Percentiles rank a stretch among this genome's conserved stretches.
Conservation (phyloP, 208 protist species). For the Borovskyia barvae region DNA sequence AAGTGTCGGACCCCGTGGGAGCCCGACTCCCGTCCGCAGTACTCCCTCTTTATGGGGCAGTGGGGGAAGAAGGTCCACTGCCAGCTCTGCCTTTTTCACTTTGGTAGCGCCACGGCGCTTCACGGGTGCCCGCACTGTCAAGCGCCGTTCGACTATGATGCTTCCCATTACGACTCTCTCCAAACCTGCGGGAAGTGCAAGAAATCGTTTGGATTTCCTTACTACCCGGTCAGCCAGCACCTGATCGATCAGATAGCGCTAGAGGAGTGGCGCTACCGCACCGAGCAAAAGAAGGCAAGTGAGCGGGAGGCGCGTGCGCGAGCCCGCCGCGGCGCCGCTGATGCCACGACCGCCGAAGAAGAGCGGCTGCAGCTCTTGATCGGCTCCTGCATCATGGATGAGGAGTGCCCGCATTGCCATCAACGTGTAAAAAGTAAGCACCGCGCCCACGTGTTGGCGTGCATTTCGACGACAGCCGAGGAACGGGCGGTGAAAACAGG, state of each 20-base stretch:
- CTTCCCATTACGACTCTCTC: constrained; percentile 68
- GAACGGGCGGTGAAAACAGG: background rate
- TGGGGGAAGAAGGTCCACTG: constrained; percentile 83
- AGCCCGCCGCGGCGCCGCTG: constrained; percentile 12
- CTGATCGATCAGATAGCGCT: constrained; percentile 60
- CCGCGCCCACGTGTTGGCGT: constrained; percentile 54
- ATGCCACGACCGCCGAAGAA: constrained; percentile 17
- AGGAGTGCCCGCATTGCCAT: constrained; percentile 68
- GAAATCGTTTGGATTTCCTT: constrained; percentile 73
- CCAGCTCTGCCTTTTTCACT: constrained; percentile 79
- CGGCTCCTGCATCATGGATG: constrained; percentile 66
- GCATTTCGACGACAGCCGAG: constrained; percentile 21
- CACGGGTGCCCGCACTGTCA: constrained; percentile 84
- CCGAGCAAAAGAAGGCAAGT: constrained; percentile 29
- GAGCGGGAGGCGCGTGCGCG: constrained; percentile 47
- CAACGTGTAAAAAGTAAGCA: constrained; percentile 47
- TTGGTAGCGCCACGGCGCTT: constrained; percentile 72
- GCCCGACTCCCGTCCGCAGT: constrained; percentile 73
- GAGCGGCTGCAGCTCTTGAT: constrained; percentile 43
- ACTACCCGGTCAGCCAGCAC: constrained; percentile 77
- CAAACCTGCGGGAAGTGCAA: constrained; percentile 54
- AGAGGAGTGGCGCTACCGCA: constrained; percentile 64
- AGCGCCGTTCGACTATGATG: constrained; percentile 71
- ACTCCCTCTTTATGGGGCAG: constrained; percentile 86
- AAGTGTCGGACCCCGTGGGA: constrained; percentile 72